Evolutionary conservation across 345 rosid species (phyloP), one percentile per base, ranked within the genome.

Genomic region (Tarenaya hassleriana): DNA sequence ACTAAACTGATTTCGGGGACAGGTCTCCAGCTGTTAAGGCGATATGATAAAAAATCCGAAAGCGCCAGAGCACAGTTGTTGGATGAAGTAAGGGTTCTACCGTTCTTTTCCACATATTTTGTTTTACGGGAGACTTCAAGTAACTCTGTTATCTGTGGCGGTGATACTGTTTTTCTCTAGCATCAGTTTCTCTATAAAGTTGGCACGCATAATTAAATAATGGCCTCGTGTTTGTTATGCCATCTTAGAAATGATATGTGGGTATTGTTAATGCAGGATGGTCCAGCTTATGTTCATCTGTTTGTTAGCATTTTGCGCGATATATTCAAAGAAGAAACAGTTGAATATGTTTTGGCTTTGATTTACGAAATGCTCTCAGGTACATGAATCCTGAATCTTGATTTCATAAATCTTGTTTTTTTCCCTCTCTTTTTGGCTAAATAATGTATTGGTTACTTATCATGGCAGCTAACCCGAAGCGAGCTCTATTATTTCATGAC

Each of bases 271-370:
- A 78, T 50, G 72, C 83, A 88, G 99, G 94, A 85, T 80, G 99
- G 99, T 55, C 90, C 90, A 40, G 88, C 91, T 34, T 92, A 92
- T 57, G 78, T 83, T 67, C 80, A 69, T 46, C 82, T 85, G 27
- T 92, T 92, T 78, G 94, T 85, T 64, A 71, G 68, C 80, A 92
- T 92, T 50, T 69, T 92, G 52, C 82, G 85, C 31, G 94, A 92
- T 50, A 88, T 88, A 47, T 79, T 68, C 64, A 92, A 92, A 73
- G 97, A 88, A 69, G 99, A 92, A 59, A 92, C 97, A 1, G 88
- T 92, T 42, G 99, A 92, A 66, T 88, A 92, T 92, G 94, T 92
- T 60, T 75, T 92, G 70, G 91, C 91, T 56, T 74, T 92, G 67
- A 70, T 88, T 68, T 95, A 83, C 74, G 91, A 92, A 69, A 80